phyloP scores from a whole-genome alignment of 1,284 basidiomycete species.

The Pyrrhoderma noxium region DNA sequence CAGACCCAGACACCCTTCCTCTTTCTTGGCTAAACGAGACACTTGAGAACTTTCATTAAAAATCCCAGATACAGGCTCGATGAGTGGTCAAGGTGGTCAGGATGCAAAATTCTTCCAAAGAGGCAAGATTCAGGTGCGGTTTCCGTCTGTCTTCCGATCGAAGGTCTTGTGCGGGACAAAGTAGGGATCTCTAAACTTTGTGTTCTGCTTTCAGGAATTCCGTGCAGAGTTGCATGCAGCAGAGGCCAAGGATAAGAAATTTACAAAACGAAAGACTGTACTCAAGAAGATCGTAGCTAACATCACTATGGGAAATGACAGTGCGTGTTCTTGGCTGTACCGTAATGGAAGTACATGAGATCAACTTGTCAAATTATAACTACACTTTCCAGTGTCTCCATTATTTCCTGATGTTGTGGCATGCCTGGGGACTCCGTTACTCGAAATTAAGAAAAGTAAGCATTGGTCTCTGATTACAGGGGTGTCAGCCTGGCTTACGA shows the following conservation, averaged over 20 bases:
- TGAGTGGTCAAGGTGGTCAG: constrained; percentile 62
- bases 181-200: not conserved
- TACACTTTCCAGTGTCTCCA: constrained; percentile 70
- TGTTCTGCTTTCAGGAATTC: constrained; percentile 50
- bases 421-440: constrained; percentile 78
- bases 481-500: not conserved
- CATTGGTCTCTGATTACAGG: constrained; percentile 11
- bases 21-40: too few relatives aligned
- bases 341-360: not conserved
- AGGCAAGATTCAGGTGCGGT: constrained; percentile 83
- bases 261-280: constrained; percentile 80
- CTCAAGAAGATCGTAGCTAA: constrained; percentile 95
- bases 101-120: constrained; percentile 88
- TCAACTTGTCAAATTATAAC: constrained; percentile 19
- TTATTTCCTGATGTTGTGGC: constrained; percentile 87
- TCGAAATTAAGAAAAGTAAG: constrained; percentile 99
- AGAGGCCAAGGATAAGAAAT: constrained; percentile 92
- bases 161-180: too few relatives aligned
- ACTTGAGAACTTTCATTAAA: too few relatives aligned
- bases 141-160: not conserved
- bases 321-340: constrained; percentile 41
- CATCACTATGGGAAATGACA: constrained; percentile 95
- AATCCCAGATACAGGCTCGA: constrained; percentile 21
- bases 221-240: constrained; percentile 84
- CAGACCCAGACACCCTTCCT: too few relatives aligned